Base-by-base conservation (phyloP, 2,329 filamentous ascomycete species). In the Atkinsonella texensis region DNA sequence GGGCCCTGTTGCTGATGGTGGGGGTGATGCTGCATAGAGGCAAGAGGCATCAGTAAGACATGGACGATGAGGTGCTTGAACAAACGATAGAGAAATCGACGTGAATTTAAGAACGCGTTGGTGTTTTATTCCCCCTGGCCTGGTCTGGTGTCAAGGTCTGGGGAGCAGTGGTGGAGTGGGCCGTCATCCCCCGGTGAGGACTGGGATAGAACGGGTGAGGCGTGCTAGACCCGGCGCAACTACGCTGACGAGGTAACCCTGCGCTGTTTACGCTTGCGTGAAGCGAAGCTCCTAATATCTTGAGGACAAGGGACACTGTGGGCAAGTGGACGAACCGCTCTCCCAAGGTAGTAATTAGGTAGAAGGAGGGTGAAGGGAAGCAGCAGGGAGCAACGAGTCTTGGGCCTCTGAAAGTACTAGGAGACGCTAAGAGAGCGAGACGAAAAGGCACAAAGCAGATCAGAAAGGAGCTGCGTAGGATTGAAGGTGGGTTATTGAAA, bases 1-100 rank as follows among this genome's bases (percentile, higher is more conserved):
- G 83, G 81, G 79, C 83, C 84, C 75, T 86, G 81, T 70, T 81
- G 81, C 67, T 80, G 72, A 68, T 84, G 80, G 74, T 85, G 83
- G 72, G 81, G 77, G 74, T 86, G 84, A 78, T 87, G 84, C 83
- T 88, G 80, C 76, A 79, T 77, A 74, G 72, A 76, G 71, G 74
- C 74, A 69, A 77, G 68, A 71, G 74, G 71, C 72, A 77, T 80
- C 76, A 80, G 77, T 78, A 66, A 67, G 59, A 61, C 62, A 62
- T 66, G 60, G 63, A 66, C 64, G 57, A 62, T 58, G 59, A 65
- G 60, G 66, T 55, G 68, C 62, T 62, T 65, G 61, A 62, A 56
- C 56, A 55, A 61, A 28, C 28, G 28, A 57, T 56, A 61, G 67
- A 65, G 61, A 66, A 66, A 68, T 66, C 63, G 67, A 60, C 58